A percentile compares a stretch with the other conserved stretches of the same genome.
Evolutionary conservation across 73 alveolate genomes (phyloP).

Genomic region (Blepharisma stoltei): DNA sequence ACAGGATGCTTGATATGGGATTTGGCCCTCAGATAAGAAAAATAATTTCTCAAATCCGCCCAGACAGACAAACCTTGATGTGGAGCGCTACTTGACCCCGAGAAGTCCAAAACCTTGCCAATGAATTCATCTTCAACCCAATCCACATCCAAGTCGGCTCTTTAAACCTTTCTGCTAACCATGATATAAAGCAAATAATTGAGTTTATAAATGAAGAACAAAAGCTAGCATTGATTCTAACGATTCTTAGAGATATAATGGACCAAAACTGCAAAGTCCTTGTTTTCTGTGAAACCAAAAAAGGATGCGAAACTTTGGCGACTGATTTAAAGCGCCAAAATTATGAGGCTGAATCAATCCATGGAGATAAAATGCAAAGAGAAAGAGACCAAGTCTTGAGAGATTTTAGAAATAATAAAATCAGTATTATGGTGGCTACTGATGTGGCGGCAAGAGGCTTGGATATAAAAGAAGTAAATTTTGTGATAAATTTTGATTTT

Average conservation of each 20-base stretch:
- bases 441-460: constrained; percentile 99
- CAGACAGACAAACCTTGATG: constrained; percentile 82
- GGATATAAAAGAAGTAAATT: constrained; percentile 85
- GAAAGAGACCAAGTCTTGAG: constrained; percentile 79
- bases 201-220: too few species aligned
- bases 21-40: constrained; percentile 82
- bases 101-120: constrained; percentile 83
- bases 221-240: too few species aligned
- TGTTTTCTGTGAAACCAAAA: constrained; percentile 86
- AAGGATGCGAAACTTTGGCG: constrained; percentile 77
- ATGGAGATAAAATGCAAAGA: constrained; percentile 82
- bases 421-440: constrained; percentile 92
- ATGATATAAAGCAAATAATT: neutral
- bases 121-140: constrained; percentile 78
- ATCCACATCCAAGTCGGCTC: constrained; percentile 64
- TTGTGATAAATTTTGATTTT: constrained; percentile 93
- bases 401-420: constrained; percentile 81
- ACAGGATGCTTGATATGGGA: constrained; percentile 94
- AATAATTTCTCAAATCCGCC: constrained; percentile 66
- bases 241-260: constrained; percentile 40
- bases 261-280: constrained; percentile 67
- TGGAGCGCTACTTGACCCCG: constrained; percentile 90
- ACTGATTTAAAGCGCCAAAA: constrained; percentile 70
- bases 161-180: neutral
- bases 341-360: constrained; percentile 76